Conservation (phyloP, 2,329 filamentous ascomycete species). For the Aureobasidium leucospermi region DNA sequence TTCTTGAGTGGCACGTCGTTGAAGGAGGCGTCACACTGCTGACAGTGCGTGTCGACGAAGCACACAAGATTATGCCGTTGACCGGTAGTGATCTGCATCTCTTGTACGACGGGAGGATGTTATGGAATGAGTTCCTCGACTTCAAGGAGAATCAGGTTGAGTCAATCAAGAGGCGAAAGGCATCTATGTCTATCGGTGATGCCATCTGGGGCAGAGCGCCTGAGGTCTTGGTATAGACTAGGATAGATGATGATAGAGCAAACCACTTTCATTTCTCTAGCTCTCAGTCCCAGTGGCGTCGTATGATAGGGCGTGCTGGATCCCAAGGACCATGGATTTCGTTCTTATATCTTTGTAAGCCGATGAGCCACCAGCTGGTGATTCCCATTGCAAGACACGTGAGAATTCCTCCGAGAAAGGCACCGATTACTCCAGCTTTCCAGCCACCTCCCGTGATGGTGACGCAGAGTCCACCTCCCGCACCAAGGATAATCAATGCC, state of each 20-base stretch:
- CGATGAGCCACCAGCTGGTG: slow-evolving; percentile 97
- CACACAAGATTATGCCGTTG: background rate
- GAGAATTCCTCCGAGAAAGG: slow-evolving; percentile 66
- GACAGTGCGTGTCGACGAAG: background rate
- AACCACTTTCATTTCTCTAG: background rate
- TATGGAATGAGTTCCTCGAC: slow-evolving; percentile 1
- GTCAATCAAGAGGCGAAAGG: background rate
- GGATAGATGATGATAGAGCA: background rate
- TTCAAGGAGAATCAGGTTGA: background rate
- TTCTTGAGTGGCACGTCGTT: background rate
- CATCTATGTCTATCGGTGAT: background rate
- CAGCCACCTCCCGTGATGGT: slow-evolving; percentile 48
- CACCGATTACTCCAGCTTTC: slow-evolving; percentile 59
- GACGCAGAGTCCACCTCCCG: slow-evolving; percentile 68
- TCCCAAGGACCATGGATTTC: slow-evolving; percentile 98
- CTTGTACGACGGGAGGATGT: background rate
- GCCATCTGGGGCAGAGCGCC: background rate
- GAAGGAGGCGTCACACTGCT: background rate
- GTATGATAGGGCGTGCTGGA: slow-evolving; percentile 80
- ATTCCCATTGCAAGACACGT: slow-evolving; percentile 78
- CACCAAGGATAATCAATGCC: slow-evolving; percentile 65
- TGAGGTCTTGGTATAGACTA: background rate
- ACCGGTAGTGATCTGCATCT: background rate
- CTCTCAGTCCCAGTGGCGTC: slow-evolving; percentile 51
- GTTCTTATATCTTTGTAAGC: slow-evolving; percentile 97